Evolutionary conservation across 2,329 filamentous ascomycete genomes (phyloP), one percentile per base, ranked within the genome.

Genomic region (Beauveria bassiana): DNA sequence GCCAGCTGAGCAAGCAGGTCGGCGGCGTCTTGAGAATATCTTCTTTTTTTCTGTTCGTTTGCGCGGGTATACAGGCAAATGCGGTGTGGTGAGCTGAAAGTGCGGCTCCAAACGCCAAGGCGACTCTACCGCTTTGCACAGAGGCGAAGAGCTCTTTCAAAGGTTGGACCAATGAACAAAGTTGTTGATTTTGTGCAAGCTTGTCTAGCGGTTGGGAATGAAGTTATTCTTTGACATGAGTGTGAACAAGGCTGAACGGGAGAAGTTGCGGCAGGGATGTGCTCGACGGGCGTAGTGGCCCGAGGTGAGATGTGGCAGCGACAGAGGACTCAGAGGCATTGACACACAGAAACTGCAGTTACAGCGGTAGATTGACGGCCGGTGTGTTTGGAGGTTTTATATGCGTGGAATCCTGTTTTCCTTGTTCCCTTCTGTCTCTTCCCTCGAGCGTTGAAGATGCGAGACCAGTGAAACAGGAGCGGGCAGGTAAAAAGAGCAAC

Each of bases 281-380:
- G 57, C 47, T 59, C 38, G 46, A 52, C 47, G n/a, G 47, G 47
- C 50, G 26, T 38, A 59, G 38, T 43, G 31, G 56, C 47, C 57
- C 47, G 57, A 24, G 47, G 34, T 52, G 24, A 52, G n/a, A 59
- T 59, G 34, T 24, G 40, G 57, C 38, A 45, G 47, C 26, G 57
- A 52, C 14, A 43, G 24, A 52, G 38, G 38, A 45, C 40, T 47
- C 38, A 51, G 24, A 59, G 47, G 57, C 57, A 59, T 59, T 59
- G 57, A 59, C 55, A 50, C 55, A 50, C 31, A 10, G 45, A 8
- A 40, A 42, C 16, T 28, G 24, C 16, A 10, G 28, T 28, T 50
- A 58, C 55, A 50, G 45, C 22, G 55, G 24, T 49, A 58, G 20
- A 49, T 34, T 34, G 4, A 42, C 45, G 20, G 45, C 3, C 3